These are phyloP conservation scores for Yamadazyma oceani DNA, from an alignment of 1,139 yeast genomes.

Conservation along the genomic window DNA sequence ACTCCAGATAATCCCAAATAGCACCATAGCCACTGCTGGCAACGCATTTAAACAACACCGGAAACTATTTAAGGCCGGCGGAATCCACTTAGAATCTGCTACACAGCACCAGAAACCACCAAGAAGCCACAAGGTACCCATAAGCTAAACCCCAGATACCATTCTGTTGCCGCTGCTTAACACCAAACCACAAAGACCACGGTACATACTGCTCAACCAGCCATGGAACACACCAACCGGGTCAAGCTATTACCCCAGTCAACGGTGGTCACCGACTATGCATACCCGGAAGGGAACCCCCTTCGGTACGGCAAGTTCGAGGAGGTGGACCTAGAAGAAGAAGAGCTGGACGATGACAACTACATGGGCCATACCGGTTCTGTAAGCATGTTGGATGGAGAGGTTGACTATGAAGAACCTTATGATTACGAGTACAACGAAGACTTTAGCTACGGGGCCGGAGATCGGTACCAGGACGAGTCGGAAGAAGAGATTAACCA, in stretches of 20 bases:
- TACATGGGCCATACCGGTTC: background rate
- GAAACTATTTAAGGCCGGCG: too few species aligned
- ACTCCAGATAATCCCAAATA: too few species aligned
- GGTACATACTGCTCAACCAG: too few species aligned
- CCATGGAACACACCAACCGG: too few species aligned
- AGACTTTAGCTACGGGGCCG: background rate
- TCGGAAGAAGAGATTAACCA: conserved; percentile 34
- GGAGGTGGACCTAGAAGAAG: conserved; percentile 4
- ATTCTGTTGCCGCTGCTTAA: too few species aligned
- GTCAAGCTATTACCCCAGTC: conserved; percentile 24
- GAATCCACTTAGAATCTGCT: too few species aligned
- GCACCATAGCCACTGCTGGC: too few species aligned
- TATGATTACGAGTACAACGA: conserved; percentile 10
- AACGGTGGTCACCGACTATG: conserved; percentile 71
- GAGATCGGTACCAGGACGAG: conserved; percentile 10
- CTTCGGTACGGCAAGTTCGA: conserved; percentile 55
- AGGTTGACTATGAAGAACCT: background rate
- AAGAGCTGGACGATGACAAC: conserved; percentile 5
- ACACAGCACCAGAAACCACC: too few species aligned
- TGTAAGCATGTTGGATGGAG: background rate
- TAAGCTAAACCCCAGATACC: too few species aligned
- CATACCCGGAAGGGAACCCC: conserved; percentile 66
- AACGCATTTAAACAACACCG: too few species aligned
- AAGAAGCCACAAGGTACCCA: too few species aligned
- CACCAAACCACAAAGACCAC: too few species aligned